Percentiles rank a stretch among this genome's conserved stretches.
Conservation (phyloP, 2,329 filamentous ascomycete species). For the Hymenotorrendiella dingleyae region DNA sequence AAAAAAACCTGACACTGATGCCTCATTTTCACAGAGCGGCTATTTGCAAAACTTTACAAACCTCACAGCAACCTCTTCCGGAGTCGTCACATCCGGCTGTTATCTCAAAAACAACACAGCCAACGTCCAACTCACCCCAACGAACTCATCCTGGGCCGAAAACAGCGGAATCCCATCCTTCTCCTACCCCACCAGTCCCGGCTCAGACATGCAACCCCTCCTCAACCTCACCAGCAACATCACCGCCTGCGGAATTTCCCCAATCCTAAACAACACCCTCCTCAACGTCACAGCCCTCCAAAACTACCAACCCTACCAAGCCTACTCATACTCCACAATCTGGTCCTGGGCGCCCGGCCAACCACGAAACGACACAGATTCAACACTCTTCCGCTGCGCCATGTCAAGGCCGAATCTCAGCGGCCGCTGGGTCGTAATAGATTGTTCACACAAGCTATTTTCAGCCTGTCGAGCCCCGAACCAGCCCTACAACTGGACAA, state of each 20-base stretch:
- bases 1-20: too few relatives aligned
- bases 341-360: conserved; percentile 57
- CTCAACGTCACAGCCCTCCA: conserved; percentile 43
- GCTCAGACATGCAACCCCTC: conserved; percentile 28
- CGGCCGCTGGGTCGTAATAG: conserved; percentile 52
- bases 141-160: conserved; percentile 50
- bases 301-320: conserved; percentile 42
- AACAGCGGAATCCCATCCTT: conserved; percentile 29
- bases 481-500: conserved; percentile 52
- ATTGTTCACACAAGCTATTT: conserved; percentile 46
- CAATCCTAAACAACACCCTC: conserved; percentile 51
- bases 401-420: conserved; percentile 39
- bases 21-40: too few relatives aligned
- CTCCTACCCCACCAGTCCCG: conserved; percentile 22
- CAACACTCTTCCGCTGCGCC: conserved; percentile 46
- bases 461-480: conserved; percentile 50
- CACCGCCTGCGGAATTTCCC: conserved; percentile 54
- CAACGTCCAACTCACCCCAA: conserved; percentile 30
- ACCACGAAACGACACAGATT: conserved; percentile 41
- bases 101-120: conserved; percentile 40
- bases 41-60: conserved; percentile 36
- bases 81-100: conserved; percentile 45
- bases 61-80: conserved; percentile 33
- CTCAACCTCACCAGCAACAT: conserved; percentile 33
- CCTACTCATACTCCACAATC: conserved; percentile 41